Evolutionary conservation across 1,139 yeast species (phyloP).

Genomic region (Yamadazyma taylorii): DNA sequence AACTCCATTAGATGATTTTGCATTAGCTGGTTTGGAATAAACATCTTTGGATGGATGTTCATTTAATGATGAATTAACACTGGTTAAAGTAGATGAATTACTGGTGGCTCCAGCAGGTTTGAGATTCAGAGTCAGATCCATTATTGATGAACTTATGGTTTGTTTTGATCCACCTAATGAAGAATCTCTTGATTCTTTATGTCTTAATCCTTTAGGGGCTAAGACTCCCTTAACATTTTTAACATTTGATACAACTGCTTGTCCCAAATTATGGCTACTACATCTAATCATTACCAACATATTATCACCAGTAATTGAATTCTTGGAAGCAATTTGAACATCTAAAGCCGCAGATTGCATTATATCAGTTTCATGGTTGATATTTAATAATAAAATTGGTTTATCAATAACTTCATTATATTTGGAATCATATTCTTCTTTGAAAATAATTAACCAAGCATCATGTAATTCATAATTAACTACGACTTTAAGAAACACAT

Average conservation of each 20-base stretch:
- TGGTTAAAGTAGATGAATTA: conserved; percentile 38
- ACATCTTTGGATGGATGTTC: too few relatives aligned
- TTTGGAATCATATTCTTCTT: conserved; percentile 37
- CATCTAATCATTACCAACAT: conserved; percentile 39
- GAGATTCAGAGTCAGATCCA: conserved; percentile 21
- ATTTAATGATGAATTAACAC: conserved; percentile 25
- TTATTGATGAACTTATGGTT: conserved; percentile 40
- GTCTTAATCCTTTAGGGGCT: conserved; percentile 17
- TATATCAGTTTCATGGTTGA: conserved; percentile 26
- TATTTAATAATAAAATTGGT: conserved; percentile 38
- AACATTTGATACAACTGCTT: conserved; percentile 27
- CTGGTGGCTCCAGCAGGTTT: conserved; percentile 23
- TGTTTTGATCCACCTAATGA: conserved; percentile 26
- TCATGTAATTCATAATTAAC: conserved; percentile 33
- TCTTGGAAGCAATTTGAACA: conserved; percentile 34
- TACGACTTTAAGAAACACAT: conserved; percentile 38
- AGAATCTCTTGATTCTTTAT: conserved; percentile 20
- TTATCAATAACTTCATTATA: conserved; percentile 33
- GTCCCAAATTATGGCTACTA: conserved; percentile 26
- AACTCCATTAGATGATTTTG: conserved; percentile 1
- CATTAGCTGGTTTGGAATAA: conserved; percentile 1
- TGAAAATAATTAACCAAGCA: conserved; percentile 44
- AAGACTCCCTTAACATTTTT: conserved; percentile 30
- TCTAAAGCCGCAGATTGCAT: conserved; percentile 44
- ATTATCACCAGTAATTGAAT: conserved; percentile 31